Percentiles rank a stretch among this genome's conserved stretches.
These are phyloP conservation scores for Podosphaera xanthii DNA, from an alignment of 2,329 filamentous ascomycete species.

Conservation along the genomic window DNA sequence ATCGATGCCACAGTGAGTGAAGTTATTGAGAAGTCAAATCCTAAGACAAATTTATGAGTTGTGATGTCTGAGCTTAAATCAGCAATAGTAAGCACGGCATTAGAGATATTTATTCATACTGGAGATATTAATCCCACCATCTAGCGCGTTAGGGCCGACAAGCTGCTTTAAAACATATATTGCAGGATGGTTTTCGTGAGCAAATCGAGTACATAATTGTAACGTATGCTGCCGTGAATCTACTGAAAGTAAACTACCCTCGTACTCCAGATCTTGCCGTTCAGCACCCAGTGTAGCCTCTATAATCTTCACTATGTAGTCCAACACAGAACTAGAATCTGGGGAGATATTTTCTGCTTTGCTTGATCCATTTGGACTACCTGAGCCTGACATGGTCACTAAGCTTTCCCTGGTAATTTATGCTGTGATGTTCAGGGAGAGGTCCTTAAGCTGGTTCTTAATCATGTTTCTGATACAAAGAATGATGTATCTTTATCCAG, in stretches of 20 bases:
- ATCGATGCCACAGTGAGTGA: constrained; percentile 67
- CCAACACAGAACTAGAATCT: constrained; percentile 46
- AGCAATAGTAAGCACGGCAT: constrained; percentile 9
- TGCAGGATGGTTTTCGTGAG: constrained; percentile 64
- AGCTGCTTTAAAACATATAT: constrained; percentile 81
- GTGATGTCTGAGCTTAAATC: constrained; percentile 19
- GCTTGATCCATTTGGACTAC: constrained; percentile 11
- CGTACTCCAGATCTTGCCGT: constrained; percentile 53
- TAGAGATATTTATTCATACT: constrained; percentile 16
- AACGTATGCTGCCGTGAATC: constrained; percentile 45
- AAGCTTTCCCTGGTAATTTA: constrained; percentile 15
- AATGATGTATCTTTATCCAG: no score
- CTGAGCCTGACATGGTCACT: constrained; percentile 11
- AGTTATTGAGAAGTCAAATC: constrained; percentile 59
- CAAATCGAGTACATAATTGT: constrained; percentile 72
- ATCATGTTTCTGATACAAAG: neutral
- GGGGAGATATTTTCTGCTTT: constrained; percentile 24
- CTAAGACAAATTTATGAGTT: constrained; percentile 55
- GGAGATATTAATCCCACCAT: constrained; percentile 14
- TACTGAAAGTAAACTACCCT: constrained; percentile 58
- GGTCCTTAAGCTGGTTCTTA: constrained; percentile 4
- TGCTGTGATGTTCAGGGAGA: constrained; percentile 7
- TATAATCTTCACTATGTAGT: constrained; percentile 49
- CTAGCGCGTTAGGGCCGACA: constrained; percentile 18
- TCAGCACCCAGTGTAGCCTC: constrained; percentile 53